Base-by-base conservation (phyloP, 2,329 filamentous ascomycete genomes). In the Fusarium falciforme region DNA sequence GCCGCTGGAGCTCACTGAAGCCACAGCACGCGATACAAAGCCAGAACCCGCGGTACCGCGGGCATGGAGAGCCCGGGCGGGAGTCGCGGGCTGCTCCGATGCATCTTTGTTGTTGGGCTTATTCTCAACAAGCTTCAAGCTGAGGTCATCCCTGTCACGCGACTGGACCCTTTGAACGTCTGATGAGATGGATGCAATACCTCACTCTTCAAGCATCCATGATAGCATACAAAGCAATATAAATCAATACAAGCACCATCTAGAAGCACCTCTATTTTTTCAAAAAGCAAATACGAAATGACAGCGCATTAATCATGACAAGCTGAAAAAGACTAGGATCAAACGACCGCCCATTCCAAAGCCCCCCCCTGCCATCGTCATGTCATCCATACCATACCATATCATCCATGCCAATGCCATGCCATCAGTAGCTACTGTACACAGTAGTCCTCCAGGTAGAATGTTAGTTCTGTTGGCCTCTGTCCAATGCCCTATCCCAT, bases 391-490 rank as follows among this genome's bases (percentile, higher is more conserved):
- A 25, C 33, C 54, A 52, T 31, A 29, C 44, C 44, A 25, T 44
- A 16, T 25, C 22, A 54, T 54, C 47, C 47, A 31, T 31, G 47
- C 27, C 47, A 52, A 54, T 54, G 47, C 47, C 27, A 54, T 31
- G 47, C 47, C 27, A 31, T 31, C 47, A 52, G 47, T 20, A 52
- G 47, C 22, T 27, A 55, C 36, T 20, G 16, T 42, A 42, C 42
- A 27, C 27, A 47, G 33, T 35, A 61, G 42, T 47, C 25, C 42
- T 14, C 42, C 27, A 47, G 16, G 44, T 64, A 60, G 52, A 40
- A 52, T 63, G 31, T 47, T 52, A 40, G 72, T 74, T 70, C 72
- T 74, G 72, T 74, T 73, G 66, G 62, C 72, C 68, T 74, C 61
- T 70, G 25, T 52, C 40, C 52, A 61, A 57, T 55, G 47, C 38